Percentiles rank a stretch among this genome's conserved stretches.
Evolutionary conservation across 2,329 filamentous ascomycete species (phyloP).

Genomic region (Scedosporium dehoogii): DNA sequence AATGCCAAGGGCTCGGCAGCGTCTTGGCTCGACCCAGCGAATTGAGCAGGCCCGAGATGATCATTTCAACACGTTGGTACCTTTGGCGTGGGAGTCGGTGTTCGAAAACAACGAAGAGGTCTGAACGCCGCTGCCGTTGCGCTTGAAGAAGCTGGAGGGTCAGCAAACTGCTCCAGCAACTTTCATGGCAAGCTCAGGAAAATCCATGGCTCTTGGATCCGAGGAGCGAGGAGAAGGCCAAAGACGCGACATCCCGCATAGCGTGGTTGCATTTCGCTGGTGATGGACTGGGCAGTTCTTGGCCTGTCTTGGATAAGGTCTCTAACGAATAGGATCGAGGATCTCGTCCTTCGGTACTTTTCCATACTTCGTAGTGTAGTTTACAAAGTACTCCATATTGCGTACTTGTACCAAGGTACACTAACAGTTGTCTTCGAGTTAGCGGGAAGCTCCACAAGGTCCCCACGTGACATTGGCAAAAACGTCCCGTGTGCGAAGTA

Average conservation of each 20-base stretch:
- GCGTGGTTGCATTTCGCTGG: background rate
- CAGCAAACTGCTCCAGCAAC: too few species aligned
- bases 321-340: background rate
- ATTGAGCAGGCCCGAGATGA: background rate
- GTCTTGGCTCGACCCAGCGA: background rate
- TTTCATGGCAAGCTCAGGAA: too few species aligned
- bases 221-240: background rate
- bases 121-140: too few species aligned
- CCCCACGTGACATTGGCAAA: background rate
- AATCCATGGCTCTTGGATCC: too few species aligned
- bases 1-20: constrained; percentile 1
- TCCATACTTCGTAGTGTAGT: background rate
- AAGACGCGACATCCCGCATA: background rate
- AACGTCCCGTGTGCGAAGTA: background rate
- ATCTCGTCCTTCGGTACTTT: background rate
- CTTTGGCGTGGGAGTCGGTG: too few species aligned
- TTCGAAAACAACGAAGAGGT: too few species aligned
- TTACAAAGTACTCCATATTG: too few species aligned
- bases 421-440: too few species aligned
- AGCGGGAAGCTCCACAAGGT: too few species aligned
- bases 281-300: background rate
- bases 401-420: too few species aligned
- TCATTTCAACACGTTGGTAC: background rate
- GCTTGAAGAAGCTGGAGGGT: too few species aligned
- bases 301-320: background rate